Evolutionary conservation across 345 rosid species (phyloP).

Genomic region (Lenwebbia sp.): DNA sequence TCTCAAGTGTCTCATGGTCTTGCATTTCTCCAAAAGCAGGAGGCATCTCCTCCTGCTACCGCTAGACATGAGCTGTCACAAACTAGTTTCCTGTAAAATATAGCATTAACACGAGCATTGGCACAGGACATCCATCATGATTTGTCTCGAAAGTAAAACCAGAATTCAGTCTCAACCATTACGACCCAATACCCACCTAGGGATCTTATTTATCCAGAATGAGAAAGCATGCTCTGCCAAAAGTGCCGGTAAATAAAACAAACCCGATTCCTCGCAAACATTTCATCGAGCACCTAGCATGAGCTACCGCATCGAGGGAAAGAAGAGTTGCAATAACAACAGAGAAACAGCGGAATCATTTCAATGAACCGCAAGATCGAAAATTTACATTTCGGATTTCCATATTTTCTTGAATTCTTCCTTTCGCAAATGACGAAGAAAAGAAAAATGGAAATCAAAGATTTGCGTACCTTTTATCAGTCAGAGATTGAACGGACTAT

Average conservation of each 20-base stretch:
- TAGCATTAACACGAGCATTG: background rate
- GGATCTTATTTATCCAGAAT: background rate
- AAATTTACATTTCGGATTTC: background rate
- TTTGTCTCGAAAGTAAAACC: background rate
- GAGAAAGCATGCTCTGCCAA: background rate
- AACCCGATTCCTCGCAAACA: background rate
- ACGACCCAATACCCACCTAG: background rate
- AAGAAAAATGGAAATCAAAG: background rate
- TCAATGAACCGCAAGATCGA: background rate
- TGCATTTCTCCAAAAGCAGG: conserved; percentile 25
- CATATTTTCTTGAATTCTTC: background rate
- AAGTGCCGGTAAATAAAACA: background rate
- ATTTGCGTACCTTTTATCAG: background rate
- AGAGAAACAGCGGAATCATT: background rate
- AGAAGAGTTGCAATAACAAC: background rate
- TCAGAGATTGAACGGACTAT: background rate
- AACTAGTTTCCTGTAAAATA: background rate
- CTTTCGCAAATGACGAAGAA: background rate
- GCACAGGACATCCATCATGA: background rate
- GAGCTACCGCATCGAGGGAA: background rate
- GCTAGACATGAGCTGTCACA: conserved; percentile 6
- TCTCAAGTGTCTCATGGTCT: conserved; percentile 30
- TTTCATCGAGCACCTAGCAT: background rate
- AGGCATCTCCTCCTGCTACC: conserved; percentile 19
- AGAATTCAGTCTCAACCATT: background rate